A percentile compares a stretch with the other conserved stretches of the same genome.
These are phyloP conservation scores for Boeremia lycopersici DNA, from an alignment of 2,329 filamentous ascomycete species.

Conservation along the genomic window DNA sequence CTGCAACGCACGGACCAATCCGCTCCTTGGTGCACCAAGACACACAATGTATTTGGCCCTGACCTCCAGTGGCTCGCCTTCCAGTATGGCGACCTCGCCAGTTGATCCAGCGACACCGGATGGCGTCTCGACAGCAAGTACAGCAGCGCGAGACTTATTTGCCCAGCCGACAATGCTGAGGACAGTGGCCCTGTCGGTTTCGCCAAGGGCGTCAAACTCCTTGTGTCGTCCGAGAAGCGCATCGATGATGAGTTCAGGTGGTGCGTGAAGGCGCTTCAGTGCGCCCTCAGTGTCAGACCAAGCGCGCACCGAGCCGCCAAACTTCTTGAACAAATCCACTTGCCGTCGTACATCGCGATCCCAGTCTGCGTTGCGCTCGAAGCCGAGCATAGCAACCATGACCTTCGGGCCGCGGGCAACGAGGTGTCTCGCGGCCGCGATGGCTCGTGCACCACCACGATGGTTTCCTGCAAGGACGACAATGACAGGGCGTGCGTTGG, in stretches of 20 bases:
- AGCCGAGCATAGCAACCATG: conserved; percentile 81
- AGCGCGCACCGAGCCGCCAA: conserved; percentile 74
- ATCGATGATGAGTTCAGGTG: conserved; percentile 83
- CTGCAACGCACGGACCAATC: conserved; percentile 77
- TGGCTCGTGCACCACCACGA: conserved; percentile 80
- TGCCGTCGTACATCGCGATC: conserved; percentile 82
- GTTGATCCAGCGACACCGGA: conserved; percentile 83
- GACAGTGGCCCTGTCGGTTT: conserved; percentile 79
- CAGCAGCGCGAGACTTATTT: conserved; percentile 81
- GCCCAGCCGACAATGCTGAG: conserved; percentile 94
- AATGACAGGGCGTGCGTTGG: conserved; percentile 60
- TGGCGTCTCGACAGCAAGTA: conserved; percentile 88
- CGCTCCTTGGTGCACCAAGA: conserved; percentile 84
- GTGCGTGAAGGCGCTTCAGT: conserved; percentile 63
- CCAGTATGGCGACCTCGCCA: conserved; percentile 63
- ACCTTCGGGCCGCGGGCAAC: conserved; percentile 82
- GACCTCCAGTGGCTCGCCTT: conserved; percentile 80
- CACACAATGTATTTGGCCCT: conserved; percentile 82
- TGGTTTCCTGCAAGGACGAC: conserved; percentile 96
- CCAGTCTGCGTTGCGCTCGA: conserved; percentile 81
- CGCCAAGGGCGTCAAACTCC: conserved; percentile 85
- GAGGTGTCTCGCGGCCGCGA: conserved; percentile 85
- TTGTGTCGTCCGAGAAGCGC: conserved; percentile 85
- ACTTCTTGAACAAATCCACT: conserved; percentile 80
- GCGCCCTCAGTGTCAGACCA: conserved; percentile 64